Conservation (phyloP, 768 basidiomycete species). For the Kwoniella sp. region DNA sequence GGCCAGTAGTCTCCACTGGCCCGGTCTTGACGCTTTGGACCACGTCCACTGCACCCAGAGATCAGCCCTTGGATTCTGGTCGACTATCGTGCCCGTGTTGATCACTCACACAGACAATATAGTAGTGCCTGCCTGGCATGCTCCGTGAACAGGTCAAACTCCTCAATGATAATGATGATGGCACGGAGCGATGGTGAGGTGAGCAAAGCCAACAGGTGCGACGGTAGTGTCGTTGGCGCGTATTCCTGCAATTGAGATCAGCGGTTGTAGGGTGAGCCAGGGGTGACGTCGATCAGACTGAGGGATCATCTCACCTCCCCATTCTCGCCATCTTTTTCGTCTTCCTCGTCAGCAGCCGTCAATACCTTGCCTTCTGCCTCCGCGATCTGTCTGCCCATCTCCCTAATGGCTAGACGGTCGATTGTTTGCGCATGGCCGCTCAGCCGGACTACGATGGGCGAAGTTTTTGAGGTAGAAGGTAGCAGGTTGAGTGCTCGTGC, state of each 20-base stretch:
- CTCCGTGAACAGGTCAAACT: slow-evolving; percentile 86
- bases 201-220: slow-evolving; percentile 53
- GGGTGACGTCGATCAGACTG: slow-evolving; percentile 1
- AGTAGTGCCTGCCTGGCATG: slow-evolving; percentile 88
- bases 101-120: slow-evolving; percentile 66
- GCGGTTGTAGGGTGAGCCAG: too few relatives aligned
- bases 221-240: slow-evolving; percentile 59
- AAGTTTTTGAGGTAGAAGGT: slow-evolving; percentile 22
- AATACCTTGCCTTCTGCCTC: slow-evolving; percentile 57
- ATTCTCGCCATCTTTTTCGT: slow-evolving; percentile 44
- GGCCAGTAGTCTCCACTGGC: slow-evolving; percentile 57
- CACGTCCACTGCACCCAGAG: slow-evolving; percentile 70
- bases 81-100: background rate
- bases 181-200: slow-evolving; percentile 60
- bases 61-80: too few relatives aligned
- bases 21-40: slow-evolving; percentile 63
- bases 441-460: slow-evolving; percentile 70
- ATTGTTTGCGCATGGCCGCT: slow-evolving; percentile 80
- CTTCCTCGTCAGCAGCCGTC: slow-evolving; percentile 48
- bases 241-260: slow-evolving; percentile 37
- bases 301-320: slow-evolving; percentile 34
- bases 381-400: slow-evolving; percentile 77
- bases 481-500: slow-evolving; percentile 36
- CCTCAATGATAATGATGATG: slow-evolving; percentile 77
- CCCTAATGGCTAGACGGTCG: slow-evolving; percentile 84